Percentiles rank a stretch among this genome's conserved stretches.
Evolutionary conservation across 2,329 filamentous ascomycete species (phyloP).

Genomic region (Fusarium duplospermum): DNA sequence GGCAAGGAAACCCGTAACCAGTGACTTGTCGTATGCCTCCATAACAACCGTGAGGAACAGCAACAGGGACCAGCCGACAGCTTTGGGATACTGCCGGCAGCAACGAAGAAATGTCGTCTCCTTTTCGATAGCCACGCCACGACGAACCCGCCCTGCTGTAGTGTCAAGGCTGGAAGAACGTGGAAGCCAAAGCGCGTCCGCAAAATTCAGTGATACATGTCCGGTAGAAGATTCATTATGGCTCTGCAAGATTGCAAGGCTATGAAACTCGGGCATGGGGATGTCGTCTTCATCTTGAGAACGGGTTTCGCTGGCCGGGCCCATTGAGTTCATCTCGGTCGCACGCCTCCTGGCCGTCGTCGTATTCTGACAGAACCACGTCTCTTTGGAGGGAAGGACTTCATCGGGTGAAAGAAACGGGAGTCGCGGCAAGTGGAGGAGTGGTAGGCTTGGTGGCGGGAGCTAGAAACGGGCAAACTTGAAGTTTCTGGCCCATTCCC

Average conservation of each 20-base stretch:
- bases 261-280: conserved; percentile 31
- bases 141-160: conserved; percentile 31
- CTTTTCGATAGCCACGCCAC: conserved; percentile 33
- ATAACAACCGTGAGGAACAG: conserved; percentile 42
- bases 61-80: conserved; percentile 39
- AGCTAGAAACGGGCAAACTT: background rate
- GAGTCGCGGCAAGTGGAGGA: background rate
- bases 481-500: background rate
- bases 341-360: conserved; percentile 15
- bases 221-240: conserved; percentile 19
- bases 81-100: conserved; percentile 40
- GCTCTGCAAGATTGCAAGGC: conserved; percentile 16
- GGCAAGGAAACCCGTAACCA: conserved; percentile 38
- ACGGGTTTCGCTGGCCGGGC: conserved; percentile 24
- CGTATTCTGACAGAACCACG: conserved; percentile 30
- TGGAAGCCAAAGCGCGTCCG: conserved; percentile 26
- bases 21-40: conserved; percentile 41
- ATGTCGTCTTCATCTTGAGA: conserved; percentile 29
- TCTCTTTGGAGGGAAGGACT: background rate
- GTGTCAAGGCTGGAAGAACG: conserved; percentile 28
- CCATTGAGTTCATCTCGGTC: conserved; percentile 32
- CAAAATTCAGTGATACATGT: conserved; percentile 15
- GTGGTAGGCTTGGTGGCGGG: background rate
- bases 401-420: background rate
- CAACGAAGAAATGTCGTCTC: conserved; percentile 29